Percentiles rank a stretch among this genome's conserved stretches.
These are phyloP conservation scores for Kodamaea kaohsiungensis DNA, from an alignment of 805 yeast species.

Conservation along the genomic window DNA sequence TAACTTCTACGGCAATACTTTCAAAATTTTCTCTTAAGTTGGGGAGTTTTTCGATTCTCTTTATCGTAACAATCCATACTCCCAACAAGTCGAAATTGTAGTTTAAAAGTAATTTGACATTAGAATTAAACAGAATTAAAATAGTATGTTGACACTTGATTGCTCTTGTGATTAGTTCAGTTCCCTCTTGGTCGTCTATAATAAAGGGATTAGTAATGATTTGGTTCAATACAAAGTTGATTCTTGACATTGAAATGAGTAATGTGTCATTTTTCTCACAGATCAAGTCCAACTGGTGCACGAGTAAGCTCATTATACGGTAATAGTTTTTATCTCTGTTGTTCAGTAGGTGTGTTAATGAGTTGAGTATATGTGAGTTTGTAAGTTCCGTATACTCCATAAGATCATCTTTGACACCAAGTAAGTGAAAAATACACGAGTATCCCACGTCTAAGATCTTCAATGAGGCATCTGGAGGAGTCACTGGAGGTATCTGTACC, in stretches of 20 bases:
- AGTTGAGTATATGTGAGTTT: slow-evolving; percentile 25
- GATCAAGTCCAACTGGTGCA: background rate
- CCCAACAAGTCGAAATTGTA: slow-evolving; percentile 38
- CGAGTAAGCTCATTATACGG: slow-evolving; percentile 2
- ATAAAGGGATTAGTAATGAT: slow-evolving; percentile 29
- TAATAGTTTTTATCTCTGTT: slow-evolving; percentile 3
- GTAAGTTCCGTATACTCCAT: slow-evolving; percentile 10
- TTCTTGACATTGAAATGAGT: slow-evolving; percentile 27
- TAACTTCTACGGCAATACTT: background rate
- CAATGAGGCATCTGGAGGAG: slow-evolving; percentile 23
- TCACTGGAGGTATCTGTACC: slow-evolving; percentile 29
- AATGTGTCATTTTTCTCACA: slow-evolving; percentile 9
- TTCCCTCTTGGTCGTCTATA: slow-evolving; percentile 22
- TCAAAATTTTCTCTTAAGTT: background rate
- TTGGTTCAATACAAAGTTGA: slow-evolving; percentile 32
- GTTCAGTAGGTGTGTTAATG: slow-evolving; percentile 24
- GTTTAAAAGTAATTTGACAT: slow-evolving; percentile 18
- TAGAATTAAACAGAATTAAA: slow-evolving; percentile 20
- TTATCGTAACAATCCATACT: slow-evolving; percentile 31
- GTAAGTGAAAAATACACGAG: slow-evolving; percentile 16
- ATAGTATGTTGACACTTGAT: slow-evolving; percentile 25
- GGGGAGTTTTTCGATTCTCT: slow-evolving; percentile 10
- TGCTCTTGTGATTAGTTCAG: slow-evolving; percentile 16
- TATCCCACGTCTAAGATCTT: slow-evolving; percentile 25
- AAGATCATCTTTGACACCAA: slow-evolving; percentile 8